Conservation (phyloP, 306 rosid genomes). For the Prinsepia uniflora region DNA sequence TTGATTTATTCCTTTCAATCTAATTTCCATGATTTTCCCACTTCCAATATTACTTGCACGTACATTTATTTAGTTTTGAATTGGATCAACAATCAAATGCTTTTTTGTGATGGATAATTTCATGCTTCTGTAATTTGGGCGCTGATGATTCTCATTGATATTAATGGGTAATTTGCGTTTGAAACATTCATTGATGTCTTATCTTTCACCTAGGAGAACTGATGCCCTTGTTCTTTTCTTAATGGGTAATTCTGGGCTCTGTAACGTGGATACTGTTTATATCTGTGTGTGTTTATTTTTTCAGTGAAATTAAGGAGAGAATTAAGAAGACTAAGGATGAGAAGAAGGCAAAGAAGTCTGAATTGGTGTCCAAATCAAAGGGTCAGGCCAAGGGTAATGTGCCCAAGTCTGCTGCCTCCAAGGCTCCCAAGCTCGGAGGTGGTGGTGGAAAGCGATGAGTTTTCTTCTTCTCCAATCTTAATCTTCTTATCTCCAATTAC, state of each 20-base stretch:
- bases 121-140: constrained; percentile 11
- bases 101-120: not conserved
- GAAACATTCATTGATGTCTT: constrained; percentile 40
- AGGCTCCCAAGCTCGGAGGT: constrained; percentile 53
- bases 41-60: no score
- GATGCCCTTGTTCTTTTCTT: constrained; percentile 24
- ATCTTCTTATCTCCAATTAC: not conserved
- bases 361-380: constrained; percentile 33
- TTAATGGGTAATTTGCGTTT: constrained; percentile 50
- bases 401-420: constrained; percentile 36
- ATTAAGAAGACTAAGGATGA: constrained; percentile 52
- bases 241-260: not conserved
- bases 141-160: constrained; percentile 34
- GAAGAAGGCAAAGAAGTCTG: constrained; percentile 48
- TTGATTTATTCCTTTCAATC: no score
- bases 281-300: not conserved
- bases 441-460: constrained; percentile 50
- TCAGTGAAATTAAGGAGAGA: constrained; percentile 48
- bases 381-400: constrained; percentile 30
- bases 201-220: constrained; percentile 50
- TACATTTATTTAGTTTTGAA: no score
- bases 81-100: no score
- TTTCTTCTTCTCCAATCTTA: not conserved
- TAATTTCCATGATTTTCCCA: no score
- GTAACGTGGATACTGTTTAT: not conserved